These are phyloP conservation scores for Scytalidium lignicola DNA, from an alignment of 2,329 filamentous ascomycete species.

Conservation along the genomic window DNA sequence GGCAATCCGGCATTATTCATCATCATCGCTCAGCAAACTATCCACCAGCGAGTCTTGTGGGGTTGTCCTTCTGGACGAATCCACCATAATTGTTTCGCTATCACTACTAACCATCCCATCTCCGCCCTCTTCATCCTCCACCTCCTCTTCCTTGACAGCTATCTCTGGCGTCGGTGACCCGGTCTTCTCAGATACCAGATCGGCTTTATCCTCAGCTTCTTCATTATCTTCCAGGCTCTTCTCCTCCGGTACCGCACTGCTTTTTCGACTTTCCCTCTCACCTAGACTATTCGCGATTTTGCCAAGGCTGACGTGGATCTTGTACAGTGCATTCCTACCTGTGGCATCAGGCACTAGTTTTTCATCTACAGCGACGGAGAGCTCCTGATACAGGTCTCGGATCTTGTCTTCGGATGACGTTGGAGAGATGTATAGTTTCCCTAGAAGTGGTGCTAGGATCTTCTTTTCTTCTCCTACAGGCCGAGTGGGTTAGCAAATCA, in stretches of 20 bases:
- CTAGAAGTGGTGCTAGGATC: conserved; percentile 68
- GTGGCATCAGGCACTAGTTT: conserved; percentile 55
- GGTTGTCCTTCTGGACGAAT: conserved; percentile 4
- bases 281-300: conserved; percentile 61
- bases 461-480: conserved; percentile 78
- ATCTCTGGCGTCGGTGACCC: conserved; percentile 15
- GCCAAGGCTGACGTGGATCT: conserved; percentile 61
- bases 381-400: conserved; percentile 50
- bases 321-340: conserved; percentile 60
- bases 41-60: conserved; percentile 20
- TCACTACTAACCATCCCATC: conserved; percentile 39
- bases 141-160: conserved; percentile 33
- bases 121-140: conserved; percentile 25
- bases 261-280: conserved; percentile 27
- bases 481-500: conserved; percentile 28
- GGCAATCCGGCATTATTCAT: conserved; percentile 5
- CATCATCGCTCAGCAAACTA: conserved; percentile 26
- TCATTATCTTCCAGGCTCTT: neutral
- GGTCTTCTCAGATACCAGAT: neutral
- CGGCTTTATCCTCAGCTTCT: neutral
- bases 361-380: conserved; percentile 58
- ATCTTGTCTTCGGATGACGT: conserved; percentile 56
- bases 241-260: conserved; percentile 7
- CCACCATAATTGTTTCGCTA: conserved; percentile 28
- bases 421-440: conserved; percentile 75